Evolutionary conservation across 2,329 filamentous ascomycete genomes (phyloP), one percentile per base, ranked within the genome.

Genomic region (Zelopaecilomyces penicillatus): DNA sequence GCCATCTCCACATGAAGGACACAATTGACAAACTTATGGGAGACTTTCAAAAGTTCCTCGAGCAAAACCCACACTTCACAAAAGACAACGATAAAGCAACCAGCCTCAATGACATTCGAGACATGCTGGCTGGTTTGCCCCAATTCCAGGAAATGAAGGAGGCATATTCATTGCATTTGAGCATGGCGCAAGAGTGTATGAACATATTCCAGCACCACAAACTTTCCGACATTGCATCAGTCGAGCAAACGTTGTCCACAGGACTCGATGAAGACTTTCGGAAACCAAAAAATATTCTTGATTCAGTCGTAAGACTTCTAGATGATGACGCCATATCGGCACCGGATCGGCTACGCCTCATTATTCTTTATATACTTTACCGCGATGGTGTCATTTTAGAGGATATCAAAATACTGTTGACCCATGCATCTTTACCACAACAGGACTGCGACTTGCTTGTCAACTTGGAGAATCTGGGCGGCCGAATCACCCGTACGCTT

Each of bases 131-230:
- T 10, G 91, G 90, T 6, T 69, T 98, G 47, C 89, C 90, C 9
- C 87, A 97, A 59, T 98, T 96, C 58, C 87, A 95, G 58, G 85
- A 94, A 64, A 87, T 93, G 74, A 96, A 97, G 64, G 88, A 95
- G 60, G 83, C 87, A 2, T 98, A 97, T 64, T 93, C 90, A 0
- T 70, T 98, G 43, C 93, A 98, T 65, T 73, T 98, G 36, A 91
- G 83, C 54, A 97, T 98, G 91, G 93, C 93, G 2, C 86, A 96
- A 61, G 89, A 95, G 61, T 95, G 89, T 62, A 97, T 97, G 90
- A 88, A 88, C 55, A 79, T 86, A 33, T 98, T 98, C 57, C 83
- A 95, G 60, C 71, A 80, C 42, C 79, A 83, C 61, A 95, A 95
- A 59, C 73, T 98, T 5, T 76, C 85, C 5, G 93, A 98, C 58